Evolutionary conservation across 1,139 yeast genomes (phyloP).

Genomic region (Suhomyces terraborum): DNA sequence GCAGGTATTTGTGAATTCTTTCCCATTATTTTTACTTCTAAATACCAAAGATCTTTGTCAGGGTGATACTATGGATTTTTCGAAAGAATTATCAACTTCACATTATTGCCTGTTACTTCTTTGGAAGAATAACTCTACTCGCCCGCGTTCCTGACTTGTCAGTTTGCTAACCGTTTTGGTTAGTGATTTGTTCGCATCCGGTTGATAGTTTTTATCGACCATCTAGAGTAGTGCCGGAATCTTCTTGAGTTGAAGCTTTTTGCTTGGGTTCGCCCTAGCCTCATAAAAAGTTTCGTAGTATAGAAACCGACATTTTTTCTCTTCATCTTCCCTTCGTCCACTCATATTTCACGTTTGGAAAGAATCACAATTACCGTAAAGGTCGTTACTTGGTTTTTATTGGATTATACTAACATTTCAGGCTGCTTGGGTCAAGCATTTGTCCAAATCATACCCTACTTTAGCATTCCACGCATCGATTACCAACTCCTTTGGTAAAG

Average conservation of each 20-base stretch:
- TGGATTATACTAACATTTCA: slow-evolving; percentile 52
- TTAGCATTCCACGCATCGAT: slow-evolving; percentile 98
- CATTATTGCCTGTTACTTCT: slow-evolving; percentile 89
- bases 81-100: slow-evolving; percentile 24
- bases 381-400: slow-evolving; percentile 4
- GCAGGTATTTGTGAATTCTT: slow-evolving; percentile 11
- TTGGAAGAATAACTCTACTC: slow-evolving; percentile 79
- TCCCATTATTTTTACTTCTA: slow-evolving; percentile 13
- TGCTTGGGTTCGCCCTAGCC: slow-evolving; percentile 21
- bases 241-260: slow-evolving; percentile 67
- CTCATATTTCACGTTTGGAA: background rate
- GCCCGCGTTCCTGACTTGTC: slow-evolving; percentile 42
- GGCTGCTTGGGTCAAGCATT: slow-evolving; percentile 99
- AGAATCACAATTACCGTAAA: background rate
- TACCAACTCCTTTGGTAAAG: slow-evolving; percentile 96
- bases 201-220: slow-evolving; percentile 49
- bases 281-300: slow-evolving; percentile 63
- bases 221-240: slow-evolving; percentile 42
- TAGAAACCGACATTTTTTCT: slow-evolving; percentile 59
- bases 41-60: slow-evolving; percentile 67
- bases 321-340: slow-evolving; percentile 6
- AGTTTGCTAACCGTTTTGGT: slow-evolving; percentile 47
- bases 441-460: slow-evolving; percentile 90
- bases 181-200: slow-evolving; percentile 42
- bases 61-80: slow-evolving; percentile 51